phyloP scores from a whole-genome alignment of 148 eudicot species.

The Cornus suecica region DNA sequence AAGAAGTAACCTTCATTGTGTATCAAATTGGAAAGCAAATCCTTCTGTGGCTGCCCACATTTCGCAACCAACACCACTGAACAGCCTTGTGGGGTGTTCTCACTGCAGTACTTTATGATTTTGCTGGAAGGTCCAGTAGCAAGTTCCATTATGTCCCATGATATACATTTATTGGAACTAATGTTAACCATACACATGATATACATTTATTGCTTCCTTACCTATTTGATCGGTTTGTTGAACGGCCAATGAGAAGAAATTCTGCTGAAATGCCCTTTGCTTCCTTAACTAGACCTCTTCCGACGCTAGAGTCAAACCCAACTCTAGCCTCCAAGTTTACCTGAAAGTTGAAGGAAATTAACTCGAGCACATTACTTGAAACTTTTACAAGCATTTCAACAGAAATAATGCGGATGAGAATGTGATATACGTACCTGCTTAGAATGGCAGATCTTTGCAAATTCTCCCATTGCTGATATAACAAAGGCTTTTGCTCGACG shows the following conservation, averaged over 20 bases:
- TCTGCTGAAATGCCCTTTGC: constrained; percentile 49
- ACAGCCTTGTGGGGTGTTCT: constrained; percentile 63
- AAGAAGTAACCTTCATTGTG: constrained; percentile 16
- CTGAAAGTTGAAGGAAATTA: constrained; percentile 24
- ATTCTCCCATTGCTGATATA: constrained; percentile 68
- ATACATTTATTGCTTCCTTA: constrained; percentile 9
- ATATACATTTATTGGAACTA: too few relatives aligned
- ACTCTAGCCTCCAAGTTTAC: constrained; percentile 85
- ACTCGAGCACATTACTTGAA: not conserved
- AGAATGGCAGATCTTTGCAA: constrained; percentile 52
- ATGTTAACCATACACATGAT: too few relatives aligned
- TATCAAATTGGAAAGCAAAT: constrained; percentile 12
- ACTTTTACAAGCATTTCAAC: not conserved
- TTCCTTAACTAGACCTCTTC: constrained; percentile 59
- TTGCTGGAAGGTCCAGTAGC: constrained; percentile 16
- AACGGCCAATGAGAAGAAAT: constrained; percentile 54
- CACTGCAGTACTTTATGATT: constrained; percentile 43
- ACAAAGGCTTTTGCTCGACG: constrained; percentile 67
- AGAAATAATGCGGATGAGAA: too few relatives aligned
- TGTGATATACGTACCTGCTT: constrained; percentile 44
- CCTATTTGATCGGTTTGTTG: constrained; percentile 34
- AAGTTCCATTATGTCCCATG: not conserved
- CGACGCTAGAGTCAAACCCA: constrained; percentile 45
- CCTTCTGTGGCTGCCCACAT: constrained; percentile 10
- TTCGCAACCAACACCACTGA: constrained; percentile 56